phyloP scores from a whole-genome alignment of 192 early-diverging fungal species.

The Kappamyces sp. region DNA sequence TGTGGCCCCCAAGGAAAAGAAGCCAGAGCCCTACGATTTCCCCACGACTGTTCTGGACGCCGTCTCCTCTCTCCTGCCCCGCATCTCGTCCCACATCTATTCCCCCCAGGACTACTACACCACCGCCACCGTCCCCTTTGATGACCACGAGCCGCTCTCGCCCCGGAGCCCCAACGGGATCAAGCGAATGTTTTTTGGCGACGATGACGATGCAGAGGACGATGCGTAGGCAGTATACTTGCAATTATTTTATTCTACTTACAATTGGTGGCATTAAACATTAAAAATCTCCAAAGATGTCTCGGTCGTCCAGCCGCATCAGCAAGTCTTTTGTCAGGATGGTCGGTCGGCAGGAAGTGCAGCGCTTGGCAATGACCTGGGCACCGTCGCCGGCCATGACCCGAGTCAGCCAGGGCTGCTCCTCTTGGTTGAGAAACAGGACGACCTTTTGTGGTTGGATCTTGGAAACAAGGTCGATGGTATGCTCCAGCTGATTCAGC shows the following conservation, averaged over 20 bases:
- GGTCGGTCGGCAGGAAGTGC: neutral
- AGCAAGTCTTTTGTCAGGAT: conserved; percentile 11
- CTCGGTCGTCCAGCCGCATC: conserved; percentile 6
- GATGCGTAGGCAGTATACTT: no score
- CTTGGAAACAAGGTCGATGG: conserved; percentile 5
- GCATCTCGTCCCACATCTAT: conserved; percentile 3
- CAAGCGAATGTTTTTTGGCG: no score
- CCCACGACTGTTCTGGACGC: conserved; percentile 7
- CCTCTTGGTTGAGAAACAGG: conserved; percentile 2
- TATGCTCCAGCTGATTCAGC: neutral
- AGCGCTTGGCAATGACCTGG: neutral
- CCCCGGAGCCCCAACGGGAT: no score
- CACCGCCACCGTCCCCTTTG: conserved; percentile 3
- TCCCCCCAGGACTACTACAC: conserved; percentile 12
- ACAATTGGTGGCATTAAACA: no score
- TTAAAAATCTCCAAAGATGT: neutral
- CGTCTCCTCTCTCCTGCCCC: conserved; percentile 6
- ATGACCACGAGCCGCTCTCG: neutral
- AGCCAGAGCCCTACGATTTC: neutral
- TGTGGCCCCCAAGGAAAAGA: neutral
- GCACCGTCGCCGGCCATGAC: neutral
- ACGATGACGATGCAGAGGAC: no score
- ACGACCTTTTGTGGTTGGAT: conserved; percentile 7
- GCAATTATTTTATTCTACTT: no score
- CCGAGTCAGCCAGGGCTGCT: neutral